Base-by-base conservation (phyloP, 2,329 filamentous ascomycete species). In the Stachybotrys echinatus region DNA sequence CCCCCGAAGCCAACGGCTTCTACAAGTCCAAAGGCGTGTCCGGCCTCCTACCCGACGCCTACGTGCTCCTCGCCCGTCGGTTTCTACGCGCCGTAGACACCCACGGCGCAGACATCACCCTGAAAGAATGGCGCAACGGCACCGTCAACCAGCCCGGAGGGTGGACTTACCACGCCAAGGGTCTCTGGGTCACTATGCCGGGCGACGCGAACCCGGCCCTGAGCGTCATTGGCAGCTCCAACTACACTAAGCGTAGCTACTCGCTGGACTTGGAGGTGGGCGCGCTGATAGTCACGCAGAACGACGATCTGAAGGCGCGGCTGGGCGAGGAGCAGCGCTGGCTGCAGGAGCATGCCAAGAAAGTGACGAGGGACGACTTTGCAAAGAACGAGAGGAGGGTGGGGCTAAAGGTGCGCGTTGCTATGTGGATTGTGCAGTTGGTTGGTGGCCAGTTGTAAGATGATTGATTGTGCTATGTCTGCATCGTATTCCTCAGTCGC, bases 121-220 rank as follows among this genome's bases (percentile, higher is more conserved):
- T 99, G 4, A 88, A 89, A 54, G 94, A 99, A 70, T 99, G 94
- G 94, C 81, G 86, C 6, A 78, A 79, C 43, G 94, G 94, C 8
- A 88, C 84, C 0, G 88, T 95, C 3, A 88, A 88, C 18, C 80
- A 90, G 59, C 84, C 88, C 0, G 89, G 76, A 1, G 92, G 90
- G 1, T 99, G 95, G 94, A 96, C 92, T 0, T 99, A 99, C 68
- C 94, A 99, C 61, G 94, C 94, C 45, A 99, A 99, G 69, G 94
- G 94, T 0, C 75, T 97, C 2, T 97, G 92, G 92, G 77, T 96
- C 22, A 89, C 88, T 0, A 75, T 92, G 49, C 81, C 87, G 0
- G 74, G 76, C 2, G 80, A 86, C 44, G 67, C 75, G 34, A 72
- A 84, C 38, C 91, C 91, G 0, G 85, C 86, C 45, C 76, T 97